These are phyloP conservation scores for Coemansia aciculifera DNA, from an alignment of 192 early-diverging fungal genomes.

Conservation along the genomic window DNA sequence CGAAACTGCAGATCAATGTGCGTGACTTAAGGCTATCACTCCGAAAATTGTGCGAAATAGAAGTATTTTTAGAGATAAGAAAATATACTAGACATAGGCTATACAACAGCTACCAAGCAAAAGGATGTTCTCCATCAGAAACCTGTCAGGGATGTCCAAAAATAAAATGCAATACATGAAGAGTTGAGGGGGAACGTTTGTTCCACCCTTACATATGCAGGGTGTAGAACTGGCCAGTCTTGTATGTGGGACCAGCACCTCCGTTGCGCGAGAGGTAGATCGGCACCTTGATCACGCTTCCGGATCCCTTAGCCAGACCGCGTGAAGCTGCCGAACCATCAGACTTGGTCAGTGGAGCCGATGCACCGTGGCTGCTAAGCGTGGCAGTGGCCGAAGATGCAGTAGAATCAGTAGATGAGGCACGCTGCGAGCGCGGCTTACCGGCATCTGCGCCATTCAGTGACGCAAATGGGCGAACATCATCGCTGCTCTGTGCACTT, in stretches of 20 bases:
- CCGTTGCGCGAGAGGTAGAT: constrained; percentile 48
- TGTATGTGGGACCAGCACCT: constrained; percentile 48
- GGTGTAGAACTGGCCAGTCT: constrained; percentile 53
- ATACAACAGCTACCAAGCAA: background rate
- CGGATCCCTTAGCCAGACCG: constrained; percentile 6
- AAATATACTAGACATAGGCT: background rate
- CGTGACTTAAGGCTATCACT: background rate
- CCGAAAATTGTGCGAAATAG: background rate
- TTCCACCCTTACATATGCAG: constrained; percentile 27
- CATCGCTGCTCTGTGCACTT: constrained; percentile 21
- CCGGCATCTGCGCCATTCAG: background rate
- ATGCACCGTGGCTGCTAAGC: constrained; percentile 11
- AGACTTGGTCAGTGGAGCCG: background rate
- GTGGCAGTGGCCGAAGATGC: constrained; percentile 41
- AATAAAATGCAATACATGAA: background rate
- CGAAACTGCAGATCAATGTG: background rate
- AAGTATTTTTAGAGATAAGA: background rate
- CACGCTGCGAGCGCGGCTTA: constrained; percentile 24
- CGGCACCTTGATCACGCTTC: constrained; percentile 29
- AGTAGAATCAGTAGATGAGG: constrained; percentile 48
- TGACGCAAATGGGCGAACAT: constrained; percentile 11
- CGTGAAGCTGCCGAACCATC: background rate
- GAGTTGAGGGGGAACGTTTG: background rate
- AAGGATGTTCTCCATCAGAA: background rate
- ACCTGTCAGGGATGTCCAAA: background rate